Conservation (phyloP, 768 basidiomycete species). For the Calocera viscosa region DNA sequence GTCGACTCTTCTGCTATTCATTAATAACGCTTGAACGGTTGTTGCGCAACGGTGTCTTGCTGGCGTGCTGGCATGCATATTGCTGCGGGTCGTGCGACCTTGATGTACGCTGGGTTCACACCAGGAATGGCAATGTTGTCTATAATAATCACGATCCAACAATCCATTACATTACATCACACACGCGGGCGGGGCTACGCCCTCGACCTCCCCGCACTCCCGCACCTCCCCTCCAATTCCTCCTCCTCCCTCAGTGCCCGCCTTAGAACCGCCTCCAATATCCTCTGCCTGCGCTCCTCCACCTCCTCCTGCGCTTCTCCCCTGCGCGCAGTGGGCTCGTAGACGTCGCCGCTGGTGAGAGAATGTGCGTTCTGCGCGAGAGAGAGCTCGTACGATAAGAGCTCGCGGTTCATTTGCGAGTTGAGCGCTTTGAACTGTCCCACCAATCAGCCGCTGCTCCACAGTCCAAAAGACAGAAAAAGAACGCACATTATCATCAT, state of each 20-base stretch:
- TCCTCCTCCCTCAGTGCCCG: constrained; percentile 55
- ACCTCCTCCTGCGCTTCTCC: constrained; percentile 33
- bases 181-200: too few species aligned
- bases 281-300: constrained; percentile 40
- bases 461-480: neutral
- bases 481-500: constrained; percentile 54
- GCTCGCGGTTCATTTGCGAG: constrained; percentile 59
- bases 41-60: too few species aligned
- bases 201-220: constrained; percentile 31
- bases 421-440: constrained; percentile 62
- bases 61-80: too few species aligned
- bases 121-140: too few species aligned
- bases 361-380: constrained; percentile 34
- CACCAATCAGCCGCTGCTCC: neutral
- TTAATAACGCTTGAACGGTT: too few species aligned
- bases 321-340: constrained; percentile 32
- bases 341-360: constrained; percentile 31
- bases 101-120: too few species aligned
- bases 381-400: constrained; percentile 51
- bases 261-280: constrained; percentile 49
- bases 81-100: too few species aligned
- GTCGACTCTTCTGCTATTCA: too few species aligned
- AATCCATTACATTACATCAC: too few species aligned
- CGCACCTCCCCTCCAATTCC: constrained; percentile 59
- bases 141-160: too few species aligned